Percentiles rank a stretch among this genome's conserved stretches.
Conservation (phyloP, 2,329 filamentous ascomycete genomes). For the Pleoardoris graminearum region DNA sequence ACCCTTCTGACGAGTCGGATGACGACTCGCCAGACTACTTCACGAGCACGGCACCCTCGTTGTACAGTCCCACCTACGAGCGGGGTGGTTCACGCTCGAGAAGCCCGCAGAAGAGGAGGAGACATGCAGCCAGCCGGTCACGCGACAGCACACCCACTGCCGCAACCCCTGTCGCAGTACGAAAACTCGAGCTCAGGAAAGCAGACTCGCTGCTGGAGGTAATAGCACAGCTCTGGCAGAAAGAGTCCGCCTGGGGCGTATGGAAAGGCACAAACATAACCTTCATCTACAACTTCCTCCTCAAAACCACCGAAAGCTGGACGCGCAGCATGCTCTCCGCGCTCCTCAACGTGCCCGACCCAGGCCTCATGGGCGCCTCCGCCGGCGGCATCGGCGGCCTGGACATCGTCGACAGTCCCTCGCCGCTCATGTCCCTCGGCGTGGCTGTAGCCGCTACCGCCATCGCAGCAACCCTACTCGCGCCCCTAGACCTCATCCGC, state of each 20-base stretch:
- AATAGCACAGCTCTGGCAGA: conserved; percentile 83
- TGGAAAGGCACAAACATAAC: conserved; percentile 94
- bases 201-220: conserved; percentile 84
- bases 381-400: conserved; percentile 63
- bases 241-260: conserved; percentile 85
- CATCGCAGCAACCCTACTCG: conserved; percentile 75
- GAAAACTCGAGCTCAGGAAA: conserved; percentile 72
- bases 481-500: conserved; percentile 86
- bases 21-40: conserved; percentile 78
- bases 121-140: conserved; percentile 45
- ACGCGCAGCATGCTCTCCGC: conserved; percentile 88
- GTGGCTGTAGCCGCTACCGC: conserved; percentile 69
- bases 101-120: conserved; percentile 41
- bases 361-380: conserved; percentile 59
- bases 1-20: conserved; percentile 69
- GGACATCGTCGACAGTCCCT: conserved; percentile 79
- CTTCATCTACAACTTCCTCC: conserved; percentile 85
- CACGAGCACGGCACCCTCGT: conserved; percentile 66
- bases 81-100: conserved; percentile 42
- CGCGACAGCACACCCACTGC: conserved; percentile 45
- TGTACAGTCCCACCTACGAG: conserved; percentile 45
- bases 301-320: conserved; percentile 89
- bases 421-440: conserved; percentile 77
- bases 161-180: conserved; percentile 48
- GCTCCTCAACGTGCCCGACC: conserved; percentile 84